phyloP scores from a whole-genome alignment of 768 basidiomycete genomes.

The Pleurotus ostreatus region DNA sequence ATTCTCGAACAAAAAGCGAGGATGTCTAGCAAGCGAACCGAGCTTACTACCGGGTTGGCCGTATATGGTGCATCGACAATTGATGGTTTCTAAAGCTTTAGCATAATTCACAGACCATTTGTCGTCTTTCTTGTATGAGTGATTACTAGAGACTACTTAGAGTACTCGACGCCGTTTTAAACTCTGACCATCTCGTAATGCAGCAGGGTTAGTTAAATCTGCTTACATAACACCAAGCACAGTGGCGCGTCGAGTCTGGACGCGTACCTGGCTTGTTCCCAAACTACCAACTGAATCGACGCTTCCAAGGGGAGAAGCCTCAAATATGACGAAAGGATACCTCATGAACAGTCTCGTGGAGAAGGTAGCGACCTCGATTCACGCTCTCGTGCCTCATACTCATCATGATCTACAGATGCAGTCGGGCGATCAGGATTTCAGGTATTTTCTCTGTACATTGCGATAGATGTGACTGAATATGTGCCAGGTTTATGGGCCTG shows the following conservation, averaged over 20 bases:
- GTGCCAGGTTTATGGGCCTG: constrained; percentile 86
- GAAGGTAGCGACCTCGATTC: constrained; percentile 43
- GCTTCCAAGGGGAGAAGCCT: background rate
- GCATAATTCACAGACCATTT: too few species aligned
- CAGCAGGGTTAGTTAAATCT: too few species aligned
- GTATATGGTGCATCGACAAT: too few species aligned
- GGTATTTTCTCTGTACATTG: constrained; percentile 37
- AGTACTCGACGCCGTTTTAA: too few species aligned
- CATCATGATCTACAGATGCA: constrained; percentile 58
- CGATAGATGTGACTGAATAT: constrained; percentile 13
- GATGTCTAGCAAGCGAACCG: background rate
- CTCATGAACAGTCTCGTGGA: constrained; percentile 83
- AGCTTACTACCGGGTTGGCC: background rate
- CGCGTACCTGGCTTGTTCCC: too few species aligned
- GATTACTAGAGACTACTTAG: too few species aligned
- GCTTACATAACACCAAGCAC: too few species aligned
- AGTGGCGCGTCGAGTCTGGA: too few species aligned
- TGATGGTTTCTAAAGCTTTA: too few species aligned
- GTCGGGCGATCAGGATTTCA: constrained; percentile 87
- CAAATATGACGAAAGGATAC: constrained; percentile 79
- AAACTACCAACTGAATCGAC: too few species aligned
- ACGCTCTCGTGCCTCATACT: background rate
- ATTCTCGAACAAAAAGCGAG: constrained; percentile 21
- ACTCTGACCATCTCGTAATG: too few species aligned
- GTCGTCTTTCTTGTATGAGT: too few species aligned